Evolutionary conservation across 1,284 basidiomycete genomes (phyloP).

Genomic region (Stygiomarasmius scandens): DNA sequence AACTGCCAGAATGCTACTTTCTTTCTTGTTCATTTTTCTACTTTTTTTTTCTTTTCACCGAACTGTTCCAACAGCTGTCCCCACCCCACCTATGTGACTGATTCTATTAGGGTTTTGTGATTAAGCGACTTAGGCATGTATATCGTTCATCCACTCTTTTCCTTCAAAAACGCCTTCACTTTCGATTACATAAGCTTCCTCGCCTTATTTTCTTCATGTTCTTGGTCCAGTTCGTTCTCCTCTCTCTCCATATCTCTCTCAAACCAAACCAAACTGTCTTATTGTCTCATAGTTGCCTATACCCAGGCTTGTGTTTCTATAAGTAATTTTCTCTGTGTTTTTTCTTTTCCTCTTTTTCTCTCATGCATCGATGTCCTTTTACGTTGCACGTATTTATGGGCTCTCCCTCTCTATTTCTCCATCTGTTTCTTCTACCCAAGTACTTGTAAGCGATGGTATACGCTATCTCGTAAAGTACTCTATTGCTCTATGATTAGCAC

Average conservation of each 20-base stretch:
- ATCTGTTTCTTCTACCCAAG: background rate
- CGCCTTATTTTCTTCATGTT: background rate
- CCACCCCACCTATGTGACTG: background rate
- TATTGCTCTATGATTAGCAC: slow-evolving; percentile 1
- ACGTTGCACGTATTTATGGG: slow-evolving; percentile 20
- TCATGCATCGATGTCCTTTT: slow-evolving; percentile 7
- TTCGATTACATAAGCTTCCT: background rate
- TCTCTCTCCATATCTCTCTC: background rate
- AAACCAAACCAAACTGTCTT: background rate
- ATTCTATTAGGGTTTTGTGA: slow-evolving; percentile 11
- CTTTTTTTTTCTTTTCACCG: slow-evolving; percentile 2
- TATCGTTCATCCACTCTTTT: background rate
- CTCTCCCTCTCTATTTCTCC: slow-evolving; percentile 22
- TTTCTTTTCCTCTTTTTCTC: slow-evolving; percentile 11
- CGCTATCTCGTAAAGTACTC: background rate
- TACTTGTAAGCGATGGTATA: slow-evolving; percentile 4
- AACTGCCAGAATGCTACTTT: background rate
- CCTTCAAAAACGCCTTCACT: background rate
- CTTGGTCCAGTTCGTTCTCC: background rate
- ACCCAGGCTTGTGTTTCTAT: slow-evolving; percentile 3
- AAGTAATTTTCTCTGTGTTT: slow-evolving; percentile 13
- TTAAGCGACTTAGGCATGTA: slow-evolving; percentile 7
- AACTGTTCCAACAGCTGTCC: slow-evolving; percentile 1
- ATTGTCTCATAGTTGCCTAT: background rate
- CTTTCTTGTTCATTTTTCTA: slow-evolving; percentile 6